These are phyloP conservation scores for Fusarium neocosmosporiellum DNA, from an alignment of 2,329 filamentous ascomycete genomes.

Conservation along the genomic window DNA sequence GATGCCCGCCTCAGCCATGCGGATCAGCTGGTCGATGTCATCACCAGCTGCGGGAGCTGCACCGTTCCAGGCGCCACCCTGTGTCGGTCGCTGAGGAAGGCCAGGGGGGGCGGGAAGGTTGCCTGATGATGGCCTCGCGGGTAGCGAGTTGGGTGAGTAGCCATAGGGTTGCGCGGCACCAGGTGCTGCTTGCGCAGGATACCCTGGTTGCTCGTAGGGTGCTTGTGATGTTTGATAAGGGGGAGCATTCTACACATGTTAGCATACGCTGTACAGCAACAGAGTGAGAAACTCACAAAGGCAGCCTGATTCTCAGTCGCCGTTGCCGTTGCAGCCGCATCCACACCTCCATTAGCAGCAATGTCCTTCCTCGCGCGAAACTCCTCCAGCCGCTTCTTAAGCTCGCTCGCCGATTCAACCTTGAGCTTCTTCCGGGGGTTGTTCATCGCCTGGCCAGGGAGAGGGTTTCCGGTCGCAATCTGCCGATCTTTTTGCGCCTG, in stretches of 20 bases:
- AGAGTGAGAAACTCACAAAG: conserved; percentile 64
- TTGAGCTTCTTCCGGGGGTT: conserved; percentile 77
- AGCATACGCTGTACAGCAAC: conserved; percentile 6
- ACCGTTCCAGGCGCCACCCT: conserved; percentile 46
- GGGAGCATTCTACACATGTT: conserved; percentile 50
- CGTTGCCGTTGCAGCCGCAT: conserved; percentile 40
- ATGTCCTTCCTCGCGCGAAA: conserved; percentile 76
- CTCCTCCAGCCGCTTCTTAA: conserved; percentile 83
- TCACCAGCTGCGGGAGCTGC: conserved; percentile 56
- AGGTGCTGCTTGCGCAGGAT: conserved; percentile 36
- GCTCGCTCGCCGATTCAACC: conserved; percentile 78
- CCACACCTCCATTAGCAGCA: conserved; percentile 59
- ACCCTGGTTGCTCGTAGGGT: conserved; percentile 40
- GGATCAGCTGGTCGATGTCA: conserved; percentile 73
- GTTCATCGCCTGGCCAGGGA: conserved; percentile 72
- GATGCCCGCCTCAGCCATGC: conserved; percentile 72
- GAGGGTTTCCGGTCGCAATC: conserved; percentile 84
- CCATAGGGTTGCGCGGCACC: conserved; percentile 42
- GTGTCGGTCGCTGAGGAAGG: conserved; percentile 58
- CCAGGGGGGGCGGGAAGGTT: conserved; percentile 52
- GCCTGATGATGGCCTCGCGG: conserved; percentile 56
- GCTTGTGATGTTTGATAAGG: conserved; percentile 49
- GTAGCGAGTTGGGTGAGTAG: conserved; percentile 57
- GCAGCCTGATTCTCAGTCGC: conserved; percentile 61
- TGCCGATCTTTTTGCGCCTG: conserved; percentile 86